These are phyloP conservation scores for Sporothrix pallida DNA, from an alignment of 2,329 filamentous ascomycete genomes.

Conservation along the genomic window DNA sequence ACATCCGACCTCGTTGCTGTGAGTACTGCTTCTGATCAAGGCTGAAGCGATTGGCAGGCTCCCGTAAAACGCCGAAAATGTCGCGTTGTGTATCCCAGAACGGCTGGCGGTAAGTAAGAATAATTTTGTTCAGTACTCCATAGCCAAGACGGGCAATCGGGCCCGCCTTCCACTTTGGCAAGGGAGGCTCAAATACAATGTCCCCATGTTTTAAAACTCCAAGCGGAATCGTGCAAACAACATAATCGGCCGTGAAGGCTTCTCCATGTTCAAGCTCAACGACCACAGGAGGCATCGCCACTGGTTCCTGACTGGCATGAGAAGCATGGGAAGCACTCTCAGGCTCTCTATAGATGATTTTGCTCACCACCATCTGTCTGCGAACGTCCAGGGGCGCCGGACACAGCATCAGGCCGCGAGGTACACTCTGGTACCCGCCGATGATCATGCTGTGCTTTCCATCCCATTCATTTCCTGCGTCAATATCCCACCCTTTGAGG, in stretches of 20 bases:
- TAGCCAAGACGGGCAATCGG: conserved; percentile 87
- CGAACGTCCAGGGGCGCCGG: conserved; percentile 79
- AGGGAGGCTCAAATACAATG: conserved; percentile 83
- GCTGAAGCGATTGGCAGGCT: conserved; percentile 71
- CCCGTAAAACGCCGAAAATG: conserved; percentile 90
- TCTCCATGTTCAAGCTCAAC: conserved; percentile 81
- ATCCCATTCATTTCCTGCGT: conserved; percentile 97
- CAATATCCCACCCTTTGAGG: conserved; percentile 92
- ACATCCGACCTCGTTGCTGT: conserved; percentile 83
- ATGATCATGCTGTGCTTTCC: conserved; percentile 92
- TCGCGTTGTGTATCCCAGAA: conserved; percentile 93
- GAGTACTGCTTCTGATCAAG: conserved; percentile 80
- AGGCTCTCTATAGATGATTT: conserved; percentile 65
- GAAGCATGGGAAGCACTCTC: not conserved
- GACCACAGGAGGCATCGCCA: conserved; percentile 40
- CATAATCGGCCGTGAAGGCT: conserved; percentile 78
- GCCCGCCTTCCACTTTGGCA: conserved; percentile 85
- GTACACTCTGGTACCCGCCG: conserved; percentile 91
- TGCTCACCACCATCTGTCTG: conserved; percentile 73
- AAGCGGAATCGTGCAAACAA: conserved; percentile 89
- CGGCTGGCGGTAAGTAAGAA: conserved; percentile 83
- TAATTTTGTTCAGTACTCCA: conserved; percentile 92
- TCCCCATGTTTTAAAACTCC: conserved; percentile 86
- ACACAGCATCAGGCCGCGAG: conserved; percentile 80
- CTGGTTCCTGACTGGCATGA: not conserved